phyloP scores from a whole-genome alignment of 2,329 filamentous ascomycete species.

The Amauroascus niger region DNA sequence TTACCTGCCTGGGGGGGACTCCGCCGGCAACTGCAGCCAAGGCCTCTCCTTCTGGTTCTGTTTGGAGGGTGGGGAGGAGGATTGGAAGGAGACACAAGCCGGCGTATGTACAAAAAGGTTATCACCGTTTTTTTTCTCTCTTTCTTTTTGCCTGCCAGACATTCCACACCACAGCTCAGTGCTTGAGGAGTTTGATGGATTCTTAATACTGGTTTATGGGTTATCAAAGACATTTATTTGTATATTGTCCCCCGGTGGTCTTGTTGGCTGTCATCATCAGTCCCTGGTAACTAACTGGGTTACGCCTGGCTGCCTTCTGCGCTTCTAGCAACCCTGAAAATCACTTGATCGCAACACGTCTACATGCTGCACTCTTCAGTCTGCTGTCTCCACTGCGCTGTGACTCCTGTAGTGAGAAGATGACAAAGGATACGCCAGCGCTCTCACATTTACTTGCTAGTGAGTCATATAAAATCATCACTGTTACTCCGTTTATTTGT shows the following conservation, averaged over 20 bases:
- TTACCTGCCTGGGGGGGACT: background rate
- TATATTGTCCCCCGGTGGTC: background rate
- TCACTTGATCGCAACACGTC: background rate
- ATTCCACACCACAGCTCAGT: background rate
- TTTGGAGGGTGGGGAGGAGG: background rate
- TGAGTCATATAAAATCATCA: background rate
- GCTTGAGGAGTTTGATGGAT: background rate
- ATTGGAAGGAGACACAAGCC: too few species aligned
- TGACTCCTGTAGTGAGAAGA: background rate
- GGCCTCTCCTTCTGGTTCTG: background rate
- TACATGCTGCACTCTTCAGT: background rate
- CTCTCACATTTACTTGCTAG: background rate
- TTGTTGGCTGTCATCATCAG: background rate
- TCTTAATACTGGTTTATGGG: background rate
- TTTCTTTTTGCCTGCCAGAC: background rate
- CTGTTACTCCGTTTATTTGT: background rate
- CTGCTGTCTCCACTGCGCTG: background rate
- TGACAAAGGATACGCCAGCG: background rate
- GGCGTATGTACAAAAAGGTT: too few species aligned
- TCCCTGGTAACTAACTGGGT: background rate
- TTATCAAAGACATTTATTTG: background rate
- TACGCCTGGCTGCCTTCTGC: background rate
- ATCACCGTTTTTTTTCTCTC: too few species aligned
- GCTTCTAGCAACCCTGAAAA: background rate
- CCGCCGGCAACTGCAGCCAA: background rate